Base-by-base conservation (phyloP, 495 filamentous ascomycete genomes). In the Penicillium diatomitis region DNA sequence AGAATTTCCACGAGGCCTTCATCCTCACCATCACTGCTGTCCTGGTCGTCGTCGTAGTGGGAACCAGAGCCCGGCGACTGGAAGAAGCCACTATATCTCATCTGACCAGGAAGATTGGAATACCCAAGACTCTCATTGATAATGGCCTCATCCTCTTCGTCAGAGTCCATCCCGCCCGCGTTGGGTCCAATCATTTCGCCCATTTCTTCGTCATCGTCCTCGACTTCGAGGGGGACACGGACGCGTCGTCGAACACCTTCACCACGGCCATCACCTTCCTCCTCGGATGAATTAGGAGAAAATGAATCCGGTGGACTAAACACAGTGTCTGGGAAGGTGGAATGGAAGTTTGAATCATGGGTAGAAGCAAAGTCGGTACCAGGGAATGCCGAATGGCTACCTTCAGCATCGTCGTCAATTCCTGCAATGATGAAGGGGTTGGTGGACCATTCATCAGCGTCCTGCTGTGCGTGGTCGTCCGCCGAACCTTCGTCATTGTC, bases 151-250 rank as follows among this genome's bases (percentile, higher is more conserved):
- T 72, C 70, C 48, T 74, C 71, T 7, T 74, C 71, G 38, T 74
- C 70, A 12, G 71, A 71, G 45, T 73, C 71, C 59, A 72, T 60
- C 12, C 59, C 62, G 29, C 59, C 51, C n/a, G 61, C 62, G 41
- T 51, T 63, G 8, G 71, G 71, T 33, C 59, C 69, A 5, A 74
- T 68, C 71, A 74, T 74, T 49, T 74, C 71, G 5, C 71, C 71
- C 71, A 74, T 74, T 29, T 74, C 71, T 36, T 73, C 70, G 28
- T 74, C 71, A 11, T 73, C 71, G 33, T 74, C 71, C 6, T 75
- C 72, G 30, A 73, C 69, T 51, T 75, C 70, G 8, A 75, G 58
- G 4, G 72, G 72, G 10, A 70, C 58, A 11, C 70, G 70, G 36
- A 68, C 68, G 36, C 56, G 65, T 50, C 70, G 64, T 37, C 64